Percentiles rank a stretch among this genome's conserved stretches.
Conservation (phyloP, 2,329 filamentous ascomycete species). For the Botrytis medusae region DNA sequence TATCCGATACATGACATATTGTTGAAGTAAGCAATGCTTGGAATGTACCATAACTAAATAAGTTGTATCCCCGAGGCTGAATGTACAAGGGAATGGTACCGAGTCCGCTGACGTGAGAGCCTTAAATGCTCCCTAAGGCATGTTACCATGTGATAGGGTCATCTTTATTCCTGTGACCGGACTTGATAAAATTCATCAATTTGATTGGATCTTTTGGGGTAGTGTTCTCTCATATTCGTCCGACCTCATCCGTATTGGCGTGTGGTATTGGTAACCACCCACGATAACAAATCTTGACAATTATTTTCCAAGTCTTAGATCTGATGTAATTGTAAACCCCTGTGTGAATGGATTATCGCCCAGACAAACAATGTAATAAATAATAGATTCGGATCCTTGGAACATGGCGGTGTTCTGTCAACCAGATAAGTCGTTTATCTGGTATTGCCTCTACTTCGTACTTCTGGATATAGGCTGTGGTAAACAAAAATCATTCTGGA, state of each 20-base stretch:
- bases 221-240: background rate
- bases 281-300: background rate
- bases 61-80: slow-evolving; percentile 8
- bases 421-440: background rate
- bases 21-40: slow-evolving; percentile 9
- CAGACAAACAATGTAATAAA: background rate
- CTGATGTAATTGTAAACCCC: background rate
- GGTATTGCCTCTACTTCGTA: background rate
- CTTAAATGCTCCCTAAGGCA: background rate
- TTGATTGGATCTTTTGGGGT: background rate
- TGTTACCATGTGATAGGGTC: background rate
- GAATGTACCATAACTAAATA: background rate
- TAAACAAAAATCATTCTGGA: background rate
- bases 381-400: background rate
- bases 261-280: background rate
- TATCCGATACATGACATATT: slow-evolving; percentile 10
- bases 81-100: background rate
- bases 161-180: background rate
- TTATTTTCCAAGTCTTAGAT: background rate
- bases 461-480: background rate
- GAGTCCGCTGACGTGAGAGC: slow-evolving; percentile 14
- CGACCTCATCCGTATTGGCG: background rate
- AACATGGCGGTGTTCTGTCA: background rate
- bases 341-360: background rate
- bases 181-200: background rate